These are phyloP conservation scores for Mycena belliarum DNA, from an alignment of 768 basidiomycete species.

Conservation along the genomic window DNA sequence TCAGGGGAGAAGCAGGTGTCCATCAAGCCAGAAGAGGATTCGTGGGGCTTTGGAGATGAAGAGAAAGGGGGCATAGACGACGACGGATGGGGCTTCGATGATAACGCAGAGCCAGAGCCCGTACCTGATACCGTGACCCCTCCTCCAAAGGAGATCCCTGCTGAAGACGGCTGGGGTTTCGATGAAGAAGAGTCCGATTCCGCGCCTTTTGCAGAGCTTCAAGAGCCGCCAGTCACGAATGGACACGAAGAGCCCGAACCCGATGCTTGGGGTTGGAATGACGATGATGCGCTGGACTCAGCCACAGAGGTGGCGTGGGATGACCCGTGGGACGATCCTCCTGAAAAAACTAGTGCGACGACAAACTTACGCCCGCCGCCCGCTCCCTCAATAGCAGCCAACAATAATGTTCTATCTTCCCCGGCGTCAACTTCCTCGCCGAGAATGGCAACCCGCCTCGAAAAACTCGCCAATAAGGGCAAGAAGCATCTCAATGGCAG, in stretches of 20 bases:
- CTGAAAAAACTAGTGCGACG: constrained; percentile 27
- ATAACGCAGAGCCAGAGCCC: constrained; percentile 33
- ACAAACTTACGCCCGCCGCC: constrained; percentile 31
- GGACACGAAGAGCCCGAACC: constrained; percentile 31
- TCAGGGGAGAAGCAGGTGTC: too few relatives aligned
- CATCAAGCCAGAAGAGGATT: constrained; percentile 42
- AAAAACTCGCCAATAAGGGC: constrained; percentile 56
- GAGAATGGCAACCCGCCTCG: constrained; percentile 58
- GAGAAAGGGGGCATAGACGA: constrained; percentile 41
- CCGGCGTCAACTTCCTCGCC: constrained; percentile 32
- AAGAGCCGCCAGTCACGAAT: constrained; percentile 19
- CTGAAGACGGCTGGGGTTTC: constrained; percentile 25
- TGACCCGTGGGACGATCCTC: constrained; percentile 66
- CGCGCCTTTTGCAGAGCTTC: not conserved
- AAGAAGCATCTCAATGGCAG: constrained; percentile 45
- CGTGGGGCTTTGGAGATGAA: constrained; percentile 56
- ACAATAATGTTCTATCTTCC: not conserved
- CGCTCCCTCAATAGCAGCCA: constrained; percentile 27
- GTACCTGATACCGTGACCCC: too few relatives aligned
- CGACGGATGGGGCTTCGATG: constrained; percentile 56
- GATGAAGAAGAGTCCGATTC: constrained; percentile 21
- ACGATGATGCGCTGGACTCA: constrained; percentile 44
- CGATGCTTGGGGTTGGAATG: constrained; percentile 80
- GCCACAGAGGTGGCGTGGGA: constrained; percentile 58
- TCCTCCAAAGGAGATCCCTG: constrained; percentile 18